Base-by-base conservation (phyloP, 2,329 filamentous ascomycete genomes). In the Drechslera avenae region DNA sequence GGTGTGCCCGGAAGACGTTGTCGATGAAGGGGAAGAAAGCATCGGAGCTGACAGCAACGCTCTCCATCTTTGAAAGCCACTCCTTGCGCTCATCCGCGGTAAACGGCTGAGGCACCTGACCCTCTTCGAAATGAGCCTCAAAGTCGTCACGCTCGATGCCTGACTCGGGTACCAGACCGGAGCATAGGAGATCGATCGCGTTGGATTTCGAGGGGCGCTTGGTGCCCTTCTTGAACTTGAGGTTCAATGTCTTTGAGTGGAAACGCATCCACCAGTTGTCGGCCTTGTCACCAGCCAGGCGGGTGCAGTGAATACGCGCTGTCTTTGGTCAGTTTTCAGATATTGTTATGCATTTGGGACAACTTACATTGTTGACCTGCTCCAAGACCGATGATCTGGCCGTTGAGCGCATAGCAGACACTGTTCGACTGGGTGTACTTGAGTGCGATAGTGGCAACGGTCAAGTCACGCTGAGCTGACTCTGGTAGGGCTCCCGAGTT, bases 211-310 rank as follows among this genome's bases (percentile, higher is more conserved):
- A 93, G 39, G 94, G 84, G 50, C 94, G 86, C 86, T 97, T 97
- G 71, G 89, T 91, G 67, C 94, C 93, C 80, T 94, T 93, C 84
- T 96, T 97, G 90, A 91, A 99, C 80, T 93, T 90, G 74, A 99
- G 88, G 70, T 80, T 82, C 41, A 97, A 83, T 10, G 94, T 90
- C 45, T 90, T 88, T 64, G 90, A 87, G 80, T 97, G 90, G 86
- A 97, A 97, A 68, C 94, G 89, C 82, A 99, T 89, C 94, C 93
- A 99, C 93, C 93, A 97, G 82, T 96, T 97, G 77, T 99, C 94
- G 40, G 92, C 91, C 83, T 99, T 99, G 81, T 97, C 93, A 54
- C 94, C 94, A 9, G 94, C 94, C 43, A 99, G 85, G 61, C 94
- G 88, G 34, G 94, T 99, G 85, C 94, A 99, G 83, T 99, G 94